Evolutionary conservation across 2,329 filamentous ascomycete genomes (phyloP).

Genomic region (Arthroderma sp.): DNA sequence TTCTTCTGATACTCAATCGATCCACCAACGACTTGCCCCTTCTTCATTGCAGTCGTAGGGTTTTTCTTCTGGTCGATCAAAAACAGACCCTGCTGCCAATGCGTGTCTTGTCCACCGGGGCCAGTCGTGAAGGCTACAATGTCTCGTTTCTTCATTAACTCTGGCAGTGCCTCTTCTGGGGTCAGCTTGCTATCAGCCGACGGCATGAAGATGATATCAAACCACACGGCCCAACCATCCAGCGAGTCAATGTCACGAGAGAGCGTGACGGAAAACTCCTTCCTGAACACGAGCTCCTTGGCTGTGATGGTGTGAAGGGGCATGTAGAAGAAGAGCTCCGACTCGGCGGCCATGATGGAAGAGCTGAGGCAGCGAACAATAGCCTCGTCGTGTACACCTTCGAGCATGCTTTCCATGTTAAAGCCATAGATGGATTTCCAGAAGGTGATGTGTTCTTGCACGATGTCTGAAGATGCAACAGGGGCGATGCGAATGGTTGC

Average conservation of each 20-base stretch:
- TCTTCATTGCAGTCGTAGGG: constrained; percentile 37
- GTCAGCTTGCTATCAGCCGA: constrained; percentile 40
- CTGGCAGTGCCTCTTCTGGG: constrained; percentile 44
- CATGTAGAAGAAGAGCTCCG: constrained; percentile 58
- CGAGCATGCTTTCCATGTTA: constrained; percentile 82
- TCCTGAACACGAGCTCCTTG: constrained; percentile 63
- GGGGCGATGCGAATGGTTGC: constrained; percentile 74
- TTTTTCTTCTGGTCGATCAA: constrained; percentile 51
- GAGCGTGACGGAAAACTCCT: constrained; percentile 52
- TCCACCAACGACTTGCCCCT: constrained; percentile 50
- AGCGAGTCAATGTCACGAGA: constrained; percentile 52
- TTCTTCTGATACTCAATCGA: constrained; percentile 59
- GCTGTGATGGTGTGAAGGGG: constrained; percentile 62
- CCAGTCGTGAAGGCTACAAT: constrained; percentile 77
- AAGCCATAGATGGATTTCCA: constrained; percentile 94
- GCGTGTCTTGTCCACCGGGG: constrained; percentile 62
- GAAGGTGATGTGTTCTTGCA: constrained; percentile 66
- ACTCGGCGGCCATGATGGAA: constrained; percentile 41
- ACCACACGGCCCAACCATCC: constrained; percentile 88
- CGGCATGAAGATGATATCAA: constrained; percentile 81
- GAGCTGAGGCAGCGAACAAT: constrained; percentile 58
- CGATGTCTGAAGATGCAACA: constrained; percentile 62
- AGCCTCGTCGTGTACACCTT: constrained; percentile 69
- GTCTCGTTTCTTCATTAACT: constrained; percentile 53
- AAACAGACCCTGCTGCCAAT: constrained; percentile 80